Evolutionary conservation across 768 basidiomycete species (phyloP).

Genomic region (Leccinum ochraceum): DNA sequence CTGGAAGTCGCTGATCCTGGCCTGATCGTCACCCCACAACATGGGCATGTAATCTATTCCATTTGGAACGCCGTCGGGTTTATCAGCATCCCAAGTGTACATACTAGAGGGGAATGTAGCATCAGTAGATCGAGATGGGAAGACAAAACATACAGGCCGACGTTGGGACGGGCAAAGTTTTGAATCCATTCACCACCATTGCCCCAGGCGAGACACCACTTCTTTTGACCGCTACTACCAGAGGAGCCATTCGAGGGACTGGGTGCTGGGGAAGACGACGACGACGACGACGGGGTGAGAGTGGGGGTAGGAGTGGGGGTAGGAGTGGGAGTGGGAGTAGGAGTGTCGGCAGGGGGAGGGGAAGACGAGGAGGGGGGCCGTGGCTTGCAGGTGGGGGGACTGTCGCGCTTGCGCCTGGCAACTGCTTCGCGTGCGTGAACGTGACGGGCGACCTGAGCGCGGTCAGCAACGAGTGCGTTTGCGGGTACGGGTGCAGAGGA

Average conservation of each 20-base stretch:
- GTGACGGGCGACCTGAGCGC: slow-evolving; percentile 45
- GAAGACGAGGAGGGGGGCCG: slow-evolving; percentile 38
- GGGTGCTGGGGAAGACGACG: slow-evolving; percentile 23
- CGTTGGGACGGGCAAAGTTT: slow-evolving; percentile 46
- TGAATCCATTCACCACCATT: slow-evolving; percentile 47
- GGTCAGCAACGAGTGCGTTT: slow-evolving; percentile 51
- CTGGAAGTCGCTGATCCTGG: slow-evolving; percentile 46
- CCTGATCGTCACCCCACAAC: slow-evolving; percentile 57
- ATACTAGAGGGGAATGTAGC: slow-evolving; percentile 32
- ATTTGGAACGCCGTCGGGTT: slow-evolving; percentile 34
- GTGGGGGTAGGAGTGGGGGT: slow-evolving; percentile 15
- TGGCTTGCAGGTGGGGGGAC: slow-evolving; percentile 50
- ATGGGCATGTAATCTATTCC: slow-evolving; percentile 58
- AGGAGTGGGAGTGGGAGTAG: slow-evolving; percentile 1
- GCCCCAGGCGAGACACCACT: slow-evolving; percentile 69
- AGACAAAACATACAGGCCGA: slow-evolving; percentile 40
- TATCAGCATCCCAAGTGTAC: slow-evolving; percentile 65
- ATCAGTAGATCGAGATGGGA: not conserved
- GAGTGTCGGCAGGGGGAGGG: slow-evolving; percentile 1
- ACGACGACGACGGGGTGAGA: slow-evolving; percentile 5
- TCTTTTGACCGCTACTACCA: slow-evolving; percentile 29
- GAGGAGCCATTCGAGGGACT: slow-evolving; percentile 1
- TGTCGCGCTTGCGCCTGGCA: slow-evolving; percentile 51
- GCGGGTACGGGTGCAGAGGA: slow-evolving; percentile 48
- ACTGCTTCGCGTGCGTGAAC: slow-evolving; percentile 45